These are phyloP conservation scores for Cladophialophora bantiana DNA, from an alignment of 2,329 filamentous ascomycete genomes.

Conservation along the genomic window DNA sequence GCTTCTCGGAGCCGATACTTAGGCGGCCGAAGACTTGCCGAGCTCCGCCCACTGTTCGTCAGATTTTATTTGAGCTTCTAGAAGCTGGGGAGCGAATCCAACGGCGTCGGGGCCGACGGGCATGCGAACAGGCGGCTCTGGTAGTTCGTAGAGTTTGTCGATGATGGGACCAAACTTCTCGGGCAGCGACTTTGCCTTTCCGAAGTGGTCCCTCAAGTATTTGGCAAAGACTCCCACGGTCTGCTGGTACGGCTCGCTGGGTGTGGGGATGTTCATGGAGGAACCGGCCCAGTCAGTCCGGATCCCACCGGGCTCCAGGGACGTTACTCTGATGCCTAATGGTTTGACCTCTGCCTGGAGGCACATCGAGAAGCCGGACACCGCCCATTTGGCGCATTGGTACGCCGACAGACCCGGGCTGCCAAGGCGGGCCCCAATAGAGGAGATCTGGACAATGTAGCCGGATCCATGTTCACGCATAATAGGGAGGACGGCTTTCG, in stretches of 20 bases:
- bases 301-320: constrained; percentile 55
- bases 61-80: not conserved
- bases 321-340: constrained; percentile 54
- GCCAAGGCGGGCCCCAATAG: constrained; percentile 23
- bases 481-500: constrained; percentile 35
- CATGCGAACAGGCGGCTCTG: not conserved
- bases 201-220: not conserved
- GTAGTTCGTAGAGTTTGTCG: constrained; percentile 5
- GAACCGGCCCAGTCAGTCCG: constrained; percentile 47
- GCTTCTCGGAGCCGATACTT: too few relatives aligned
- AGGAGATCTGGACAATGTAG: constrained; percentile 46
- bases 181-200: not conserved
- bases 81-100: not conserved
- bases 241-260: not conserved
- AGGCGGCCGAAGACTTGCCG: not conserved
- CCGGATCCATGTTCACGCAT: constrained; percentile 45
- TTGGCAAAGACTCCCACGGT: not conserved
- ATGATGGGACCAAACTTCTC: not conserved
- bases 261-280: not conserved
- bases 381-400: constrained; percentile 50
- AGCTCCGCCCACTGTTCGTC: not conserved
- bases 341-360: constrained; percentile 55
- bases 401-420: constrained; percentile 46
- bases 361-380: constrained; percentile 54
- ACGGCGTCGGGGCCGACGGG: not conserved